Conservation (phyloP, 2,329 filamentous ascomycete species). For the Pestalotiopsis sp. region DNA sequence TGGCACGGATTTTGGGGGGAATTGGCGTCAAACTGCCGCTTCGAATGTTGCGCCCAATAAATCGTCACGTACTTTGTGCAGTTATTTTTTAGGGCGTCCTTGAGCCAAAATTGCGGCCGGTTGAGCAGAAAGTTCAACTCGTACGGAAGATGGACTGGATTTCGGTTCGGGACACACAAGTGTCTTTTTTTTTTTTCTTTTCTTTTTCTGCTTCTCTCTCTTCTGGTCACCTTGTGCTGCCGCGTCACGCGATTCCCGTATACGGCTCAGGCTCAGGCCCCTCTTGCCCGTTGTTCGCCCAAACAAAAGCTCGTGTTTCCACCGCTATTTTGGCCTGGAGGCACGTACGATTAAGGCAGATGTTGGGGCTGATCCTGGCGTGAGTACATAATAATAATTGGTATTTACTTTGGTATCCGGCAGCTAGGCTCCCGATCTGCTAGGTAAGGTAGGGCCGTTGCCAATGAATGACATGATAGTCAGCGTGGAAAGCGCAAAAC, state of each 20-base stretch:
- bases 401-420: no score
- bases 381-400: not conserved
- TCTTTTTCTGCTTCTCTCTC: not conserved
- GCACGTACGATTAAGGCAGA: not conserved
- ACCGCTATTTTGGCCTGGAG: not conserved
- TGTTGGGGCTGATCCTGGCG: not conserved
- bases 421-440: no score
- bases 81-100: not conserved
- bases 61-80: not conserved
- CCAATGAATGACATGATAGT: no score
- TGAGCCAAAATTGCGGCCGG: not conserved
- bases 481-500: no score
- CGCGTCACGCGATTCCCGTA: not conserved
- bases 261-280: not conserved
- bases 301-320: not conserved
- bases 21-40: slow-evolving; percentile 6
- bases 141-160: not conserved
- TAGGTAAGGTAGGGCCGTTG: no score
- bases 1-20: not conserved
- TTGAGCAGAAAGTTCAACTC: not conserved
- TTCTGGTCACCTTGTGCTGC: not conserved
- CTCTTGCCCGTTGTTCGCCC: not conserved
- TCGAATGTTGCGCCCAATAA: not conserved
- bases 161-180: not conserved
- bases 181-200: not conserved